Conservation (phyloP, 495 filamentous ascomycete species). For the Usnea hakonensis region DNA sequence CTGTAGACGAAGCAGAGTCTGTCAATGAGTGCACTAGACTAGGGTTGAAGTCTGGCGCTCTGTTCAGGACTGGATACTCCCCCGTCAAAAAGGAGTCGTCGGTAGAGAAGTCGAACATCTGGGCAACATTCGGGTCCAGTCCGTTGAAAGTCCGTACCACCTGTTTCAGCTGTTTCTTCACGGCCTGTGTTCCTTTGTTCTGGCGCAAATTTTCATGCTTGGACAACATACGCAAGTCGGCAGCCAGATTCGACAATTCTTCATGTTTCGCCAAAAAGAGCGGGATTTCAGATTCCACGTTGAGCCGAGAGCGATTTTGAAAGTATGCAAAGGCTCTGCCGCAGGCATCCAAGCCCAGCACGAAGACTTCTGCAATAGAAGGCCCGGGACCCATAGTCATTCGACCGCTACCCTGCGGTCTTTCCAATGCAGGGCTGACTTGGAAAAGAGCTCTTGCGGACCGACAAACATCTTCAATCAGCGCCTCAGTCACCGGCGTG, state of each 20-base stretch:
- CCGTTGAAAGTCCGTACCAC: neutral
- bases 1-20: neutral
- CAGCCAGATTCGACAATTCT: conserved; percentile 2
- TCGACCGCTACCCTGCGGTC: neutral
- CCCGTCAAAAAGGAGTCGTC: neutral
- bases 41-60: neutral
- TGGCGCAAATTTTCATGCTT: conserved; percentile 9
- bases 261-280: neutral
- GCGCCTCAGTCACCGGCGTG: conserved; percentile 9
- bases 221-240: conserved; percentile 5
- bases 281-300: conserved; percentile 1
- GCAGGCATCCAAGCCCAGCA: conserved; percentile 24
- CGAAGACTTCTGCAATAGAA: conserved; percentile 17
- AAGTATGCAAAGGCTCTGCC: conserved; percentile 19
- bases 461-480: conserved; percentile 15
- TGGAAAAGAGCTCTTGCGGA: conserved; percentile 14
- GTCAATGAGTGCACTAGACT: conserved; percentile 1
- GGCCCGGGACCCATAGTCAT: conserved; percentile 11
- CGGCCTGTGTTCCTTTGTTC: neutral
- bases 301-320: conserved; percentile 6
- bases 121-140: neutral
- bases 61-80: neutral
- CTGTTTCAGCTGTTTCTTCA: conserved; percentile 16
- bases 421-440: conserved; percentile 13
- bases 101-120: conserved; percentile 8